These are phyloP conservation scores for Colletotrichum nymphaeae DNA, from an alignment of 2,329 filamentous ascomycete species.

Conservation along the genomic window DNA sequence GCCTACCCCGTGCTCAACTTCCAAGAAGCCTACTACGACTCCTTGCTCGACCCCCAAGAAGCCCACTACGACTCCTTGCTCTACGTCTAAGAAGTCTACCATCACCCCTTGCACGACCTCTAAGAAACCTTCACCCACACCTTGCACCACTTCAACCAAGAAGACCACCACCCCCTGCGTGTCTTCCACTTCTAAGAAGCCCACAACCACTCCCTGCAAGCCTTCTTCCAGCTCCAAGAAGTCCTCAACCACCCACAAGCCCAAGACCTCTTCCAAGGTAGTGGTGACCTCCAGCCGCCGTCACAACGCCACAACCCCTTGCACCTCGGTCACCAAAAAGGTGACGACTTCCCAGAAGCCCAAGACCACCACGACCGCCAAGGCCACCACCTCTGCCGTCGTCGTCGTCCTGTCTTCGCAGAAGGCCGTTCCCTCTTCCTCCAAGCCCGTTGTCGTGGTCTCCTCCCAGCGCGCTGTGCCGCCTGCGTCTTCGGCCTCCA, in stretches of 20 bases:
- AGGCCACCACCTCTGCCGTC: background rate
- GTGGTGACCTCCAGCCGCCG: constrained; percentile 5
- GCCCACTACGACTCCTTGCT: background rate
- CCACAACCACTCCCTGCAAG: background rate
- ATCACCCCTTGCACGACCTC: background rate
- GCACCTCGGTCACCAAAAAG: background rate
- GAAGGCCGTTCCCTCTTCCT: background rate
- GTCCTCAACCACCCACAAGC: background rate
- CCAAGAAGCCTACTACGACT: background rate
- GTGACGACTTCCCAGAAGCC: constrained; percentile 3
- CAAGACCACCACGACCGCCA: constrained; percentile 19
- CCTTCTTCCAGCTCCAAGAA: background rate
- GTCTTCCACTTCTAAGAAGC: background rate
- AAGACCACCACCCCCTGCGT: background rate
- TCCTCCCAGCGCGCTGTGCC: background rate
- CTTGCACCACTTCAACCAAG: background rate
- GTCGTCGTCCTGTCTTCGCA: background rate
- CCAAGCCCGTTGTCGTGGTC: background rate
- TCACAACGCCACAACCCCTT: constrained; percentile 9
- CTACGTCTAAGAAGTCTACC: background rate
- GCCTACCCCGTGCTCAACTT: background rate
- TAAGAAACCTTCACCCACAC: background rate
- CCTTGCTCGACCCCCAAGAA: background rate
- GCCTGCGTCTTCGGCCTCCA: background rate
- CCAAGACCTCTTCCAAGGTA: background rate